Percentiles rank a stretch among this genome's conserved stretches.
Conservation (phyloP, 345 rosid species). For the Eucalyptus brandiana region DNA sequence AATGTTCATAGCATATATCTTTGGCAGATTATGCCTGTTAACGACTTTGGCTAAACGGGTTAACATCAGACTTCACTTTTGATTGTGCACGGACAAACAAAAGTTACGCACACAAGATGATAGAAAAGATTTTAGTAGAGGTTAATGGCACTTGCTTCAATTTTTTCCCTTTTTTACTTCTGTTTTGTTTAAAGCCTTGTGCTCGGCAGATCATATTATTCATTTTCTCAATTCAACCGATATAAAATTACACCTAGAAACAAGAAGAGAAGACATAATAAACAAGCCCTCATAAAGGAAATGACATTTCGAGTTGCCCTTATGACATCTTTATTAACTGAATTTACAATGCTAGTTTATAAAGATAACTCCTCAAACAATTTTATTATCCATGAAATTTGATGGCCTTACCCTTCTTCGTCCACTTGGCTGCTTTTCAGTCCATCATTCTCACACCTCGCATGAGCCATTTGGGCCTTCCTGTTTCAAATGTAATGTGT, state of each 20-base stretch:
- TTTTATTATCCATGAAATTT: background rate
- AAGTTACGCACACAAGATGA: background rate
- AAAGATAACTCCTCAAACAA: background rate
- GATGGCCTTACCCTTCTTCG: background rate
- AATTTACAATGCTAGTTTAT: background rate
- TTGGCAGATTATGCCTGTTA: too few species aligned
- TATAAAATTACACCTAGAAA: background rate
- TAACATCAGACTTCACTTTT: background rate
- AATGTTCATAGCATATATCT: too few species aligned
- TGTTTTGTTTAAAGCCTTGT: rapidly evolving
- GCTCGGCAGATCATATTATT: background rate
- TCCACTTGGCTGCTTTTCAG: background rate
- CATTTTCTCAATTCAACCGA: background rate
- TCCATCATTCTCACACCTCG: background rate
- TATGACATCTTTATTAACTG: rapidly evolving
- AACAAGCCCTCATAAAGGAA: background rate
- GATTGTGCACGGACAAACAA: background rate
- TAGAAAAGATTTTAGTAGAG: background rate
- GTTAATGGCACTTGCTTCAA: background rate
- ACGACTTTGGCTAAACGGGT: too few species aligned
- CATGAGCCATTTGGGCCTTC: background rate
- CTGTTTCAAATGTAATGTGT: background rate
- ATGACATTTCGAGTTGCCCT: rapidly evolving
- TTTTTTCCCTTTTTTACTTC: background rate
- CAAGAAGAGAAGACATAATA: background rate